Percentiles rank a stretch among this genome's conserved stretches.
These are phyloP conservation scores for Aspergillus intermedius DNA, from an alignment of 2,329 filamentous ascomycete species.

Conservation along the genomic window DNA sequence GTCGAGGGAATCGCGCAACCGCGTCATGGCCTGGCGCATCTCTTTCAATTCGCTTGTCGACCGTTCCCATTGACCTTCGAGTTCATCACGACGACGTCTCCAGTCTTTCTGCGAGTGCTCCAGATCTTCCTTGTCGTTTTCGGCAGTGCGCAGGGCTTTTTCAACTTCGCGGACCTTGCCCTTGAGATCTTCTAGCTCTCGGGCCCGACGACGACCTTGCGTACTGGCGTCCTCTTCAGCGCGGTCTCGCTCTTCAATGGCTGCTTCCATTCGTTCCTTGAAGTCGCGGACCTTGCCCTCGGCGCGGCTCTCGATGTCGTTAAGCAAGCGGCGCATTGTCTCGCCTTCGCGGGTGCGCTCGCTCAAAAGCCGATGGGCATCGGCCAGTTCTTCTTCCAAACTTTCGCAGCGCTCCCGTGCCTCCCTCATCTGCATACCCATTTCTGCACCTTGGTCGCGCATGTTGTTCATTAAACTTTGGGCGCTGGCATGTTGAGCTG, in stretches of 20 bases:
- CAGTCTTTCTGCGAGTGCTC: constrained; percentile 68
- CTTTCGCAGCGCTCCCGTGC: constrained; percentile 73
- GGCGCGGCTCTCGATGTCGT: constrained; percentile 76
- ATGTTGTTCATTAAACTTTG: constrained; percentile 84
- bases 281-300: constrained; percentile 81
- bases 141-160: constrained; percentile 62
- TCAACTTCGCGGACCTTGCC: constrained; percentile 74
- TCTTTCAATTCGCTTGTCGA: constrained; percentile 69
- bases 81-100: constrained; percentile 65
- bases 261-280: constrained; percentile 78
- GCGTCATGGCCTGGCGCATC: constrained; percentile 66
- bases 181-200: constrained; percentile 83
- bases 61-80: constrained; percentile 64
- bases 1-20: constrained; percentile 73
- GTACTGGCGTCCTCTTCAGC: constrained; percentile 85
- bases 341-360: constrained; percentile 89
- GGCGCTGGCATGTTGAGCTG: constrained; percentile 75
- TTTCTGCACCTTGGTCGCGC: constrained; percentile 84
- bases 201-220: constrained; percentile 64
- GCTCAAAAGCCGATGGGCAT: constrained; percentile 76
- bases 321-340: constrained; percentile 84
- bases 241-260: constrained; percentile 87
- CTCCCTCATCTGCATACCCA: constrained; percentile 88
- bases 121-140: constrained; percentile 71
- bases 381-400: constrained; percentile 83